These are phyloP conservation scores for Penicillium cataractarum DNA, from an alignment of 495 filamentous ascomycete genomes.

Conservation along the genomic window DNA sequence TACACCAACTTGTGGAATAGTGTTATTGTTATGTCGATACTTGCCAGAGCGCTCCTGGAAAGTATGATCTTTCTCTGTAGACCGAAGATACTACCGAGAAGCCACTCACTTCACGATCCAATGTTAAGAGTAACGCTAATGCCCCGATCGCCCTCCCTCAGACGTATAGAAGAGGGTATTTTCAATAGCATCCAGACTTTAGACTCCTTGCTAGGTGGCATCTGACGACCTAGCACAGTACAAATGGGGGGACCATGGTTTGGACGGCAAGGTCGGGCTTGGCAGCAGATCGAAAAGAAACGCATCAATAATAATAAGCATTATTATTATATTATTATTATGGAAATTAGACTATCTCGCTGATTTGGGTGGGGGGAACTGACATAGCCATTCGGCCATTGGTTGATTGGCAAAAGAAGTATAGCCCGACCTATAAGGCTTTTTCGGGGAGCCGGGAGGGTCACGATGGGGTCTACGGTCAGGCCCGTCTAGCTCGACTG, in stretches of 20 bases:
- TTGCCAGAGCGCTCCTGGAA: background rate
- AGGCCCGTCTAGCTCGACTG: conserved; percentile 4
- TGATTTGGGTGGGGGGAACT: background rate
- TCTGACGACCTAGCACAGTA: background rate
- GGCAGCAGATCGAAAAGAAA: background rate
- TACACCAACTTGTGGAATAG: background rate
- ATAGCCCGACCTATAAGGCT: background rate
- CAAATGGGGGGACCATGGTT: background rate
- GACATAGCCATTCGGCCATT: background rate
- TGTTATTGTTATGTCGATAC: background rate
- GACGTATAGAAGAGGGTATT: background rate
- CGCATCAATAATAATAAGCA: too few relatives aligned
- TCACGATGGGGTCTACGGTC: conserved; percentile 5
- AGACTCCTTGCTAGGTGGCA: background rate
- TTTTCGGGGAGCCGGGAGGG: conserved; percentile 13
- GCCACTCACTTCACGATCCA: background rate
- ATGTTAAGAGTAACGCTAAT: background rate
- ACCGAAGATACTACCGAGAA: background rate
- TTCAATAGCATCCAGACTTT: background rate
- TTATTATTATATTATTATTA: background rate
- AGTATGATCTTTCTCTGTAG: background rate
- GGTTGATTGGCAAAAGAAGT: background rate
- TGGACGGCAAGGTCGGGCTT: background rate
- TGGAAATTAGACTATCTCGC: background rate
- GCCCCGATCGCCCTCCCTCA: background rate